Conservation (phyloP, 257 asterid species). For the Ocimum tenuiflorum region DNA sequence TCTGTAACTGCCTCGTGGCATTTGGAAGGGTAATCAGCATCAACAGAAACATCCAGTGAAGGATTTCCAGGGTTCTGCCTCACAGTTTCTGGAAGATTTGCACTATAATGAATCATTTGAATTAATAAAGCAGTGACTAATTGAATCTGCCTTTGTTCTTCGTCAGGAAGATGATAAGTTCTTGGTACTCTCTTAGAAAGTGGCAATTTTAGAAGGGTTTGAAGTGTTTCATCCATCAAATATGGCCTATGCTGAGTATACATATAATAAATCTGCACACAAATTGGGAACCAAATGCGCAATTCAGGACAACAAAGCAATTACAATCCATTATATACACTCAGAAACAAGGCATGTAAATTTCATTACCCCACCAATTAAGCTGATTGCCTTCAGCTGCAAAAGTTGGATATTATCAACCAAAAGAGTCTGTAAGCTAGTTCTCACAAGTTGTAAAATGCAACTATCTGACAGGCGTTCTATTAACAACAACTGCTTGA, state of each 20-base stretch:
- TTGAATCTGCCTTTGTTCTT: constrained; percentile 95
- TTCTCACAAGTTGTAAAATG: constrained; percentile 84
- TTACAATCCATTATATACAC: constrained; percentile 20
- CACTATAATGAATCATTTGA: constrained; percentile 83
- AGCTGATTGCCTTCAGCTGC: constrained; percentile 91
- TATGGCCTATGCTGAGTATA: constrained; percentile 74
- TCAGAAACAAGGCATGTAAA: constrained; percentile 23
- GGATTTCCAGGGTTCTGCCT: constrained; percentile 56
- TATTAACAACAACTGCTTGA: constrained; percentile 67
- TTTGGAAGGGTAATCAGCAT: constrained; percentile 69
- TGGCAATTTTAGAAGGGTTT: constrained; percentile 78
- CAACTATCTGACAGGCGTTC: constrained; percentile 97
- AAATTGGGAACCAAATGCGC: constrained; percentile 9
- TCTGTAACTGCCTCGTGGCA: constrained; percentile 87
- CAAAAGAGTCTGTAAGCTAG: constrained; percentile 74
- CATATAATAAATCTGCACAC: constrained; percentile 60
- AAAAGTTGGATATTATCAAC: constrained; percentile 89
- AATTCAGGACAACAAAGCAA: constrained; percentile 25
- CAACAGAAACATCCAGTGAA: constrained; percentile 56
- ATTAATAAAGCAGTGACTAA: constrained; percentile 74
- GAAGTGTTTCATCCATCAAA: constrained; percentile 95
- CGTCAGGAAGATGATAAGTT: constrained; percentile 92
- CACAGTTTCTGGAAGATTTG: constrained; percentile 77
- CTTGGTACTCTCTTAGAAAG: constrained; percentile 79
- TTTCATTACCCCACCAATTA: constrained; percentile 81